phyloP scores from a whole-genome alignment of 129 eudicot genomes.

The Flaveria bidentis region DNA sequence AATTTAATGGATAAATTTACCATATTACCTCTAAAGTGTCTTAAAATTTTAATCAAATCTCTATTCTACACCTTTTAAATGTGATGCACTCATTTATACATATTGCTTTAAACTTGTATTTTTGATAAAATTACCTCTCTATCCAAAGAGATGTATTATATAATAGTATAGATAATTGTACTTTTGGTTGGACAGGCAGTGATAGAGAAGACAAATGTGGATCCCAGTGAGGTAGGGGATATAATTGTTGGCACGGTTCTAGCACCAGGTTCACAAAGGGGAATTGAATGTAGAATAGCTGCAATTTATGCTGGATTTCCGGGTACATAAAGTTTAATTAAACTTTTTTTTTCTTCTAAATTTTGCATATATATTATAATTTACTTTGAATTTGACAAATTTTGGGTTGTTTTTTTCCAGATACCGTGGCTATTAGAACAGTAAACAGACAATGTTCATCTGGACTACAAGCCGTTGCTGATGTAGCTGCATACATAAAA shows the following conservation, averaged over 20 bases:
- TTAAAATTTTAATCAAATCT: too few species aligned
- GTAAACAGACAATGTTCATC: constrained; percentile 95
- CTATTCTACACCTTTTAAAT: too few species aligned
- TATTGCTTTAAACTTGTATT: too few species aligned
- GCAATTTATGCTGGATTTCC: constrained; percentile 89
- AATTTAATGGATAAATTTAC: too few species aligned
- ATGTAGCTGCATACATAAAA: constrained; percentile 83
- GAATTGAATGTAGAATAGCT: constrained; percentile 83
- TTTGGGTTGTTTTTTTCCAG: constrained; percentile 28
- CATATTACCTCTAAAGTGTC: too few species aligned
- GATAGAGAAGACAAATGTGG: constrained; percentile 63
- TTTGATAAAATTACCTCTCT: too few species aligned
- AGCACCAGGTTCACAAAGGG: constrained; percentile 81
- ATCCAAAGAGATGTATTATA: too few species aligned
- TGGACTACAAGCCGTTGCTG: constrained; percentile 91
- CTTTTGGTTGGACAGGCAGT: constrained; percentile 46
- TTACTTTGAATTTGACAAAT: neutral
- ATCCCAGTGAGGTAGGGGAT: constrained; percentile 82
- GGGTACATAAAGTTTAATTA: constrained; percentile 32
- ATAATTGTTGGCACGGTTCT: constrained; percentile 81
- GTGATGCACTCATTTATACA: too few species aligned
- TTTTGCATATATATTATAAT: neutral
- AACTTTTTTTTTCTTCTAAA: neutral
- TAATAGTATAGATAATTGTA: too few species aligned
- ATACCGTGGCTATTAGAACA: constrained; percentile 77